A percentile compares a stretch with the other conserved stretches of the same genome.
Evolutionary conservation across 495 filamentous ascomycete genomes (phyloP).

Genomic region (Neurospora sp.): DNA sequence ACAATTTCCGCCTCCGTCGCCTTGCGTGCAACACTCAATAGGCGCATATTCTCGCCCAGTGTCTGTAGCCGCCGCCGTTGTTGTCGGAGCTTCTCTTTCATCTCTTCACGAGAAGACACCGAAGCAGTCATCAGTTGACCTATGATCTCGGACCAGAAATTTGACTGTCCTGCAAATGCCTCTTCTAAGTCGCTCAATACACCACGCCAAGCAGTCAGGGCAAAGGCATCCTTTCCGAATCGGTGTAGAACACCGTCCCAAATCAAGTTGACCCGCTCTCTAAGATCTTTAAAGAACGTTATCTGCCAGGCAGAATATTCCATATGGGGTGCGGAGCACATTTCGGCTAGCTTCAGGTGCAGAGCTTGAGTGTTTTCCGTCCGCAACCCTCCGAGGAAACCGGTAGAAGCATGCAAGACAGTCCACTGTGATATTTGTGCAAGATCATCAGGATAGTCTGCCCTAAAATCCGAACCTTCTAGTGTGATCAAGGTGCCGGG

Average conservation of each 20-base stretch:
- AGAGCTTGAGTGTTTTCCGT: neutral
- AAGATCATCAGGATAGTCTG: neutral
- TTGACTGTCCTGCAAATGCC: neutral
- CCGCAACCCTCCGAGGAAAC: neutral
- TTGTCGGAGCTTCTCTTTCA: neutral
- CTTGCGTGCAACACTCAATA: neutral
- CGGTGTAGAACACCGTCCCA: neutral
- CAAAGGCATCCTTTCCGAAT: neutral
- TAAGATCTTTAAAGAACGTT: neutral
- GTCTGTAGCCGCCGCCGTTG: neutral
- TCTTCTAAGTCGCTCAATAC: neutral
- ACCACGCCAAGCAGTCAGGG: neutral
- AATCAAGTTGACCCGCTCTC: neutral
- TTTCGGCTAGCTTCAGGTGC: neutral
- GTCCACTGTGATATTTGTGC: neutral
- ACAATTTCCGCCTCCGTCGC: neutral
- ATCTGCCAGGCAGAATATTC: neutral
- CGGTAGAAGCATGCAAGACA: neutral
- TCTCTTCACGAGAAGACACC: neutral
- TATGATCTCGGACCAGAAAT: neutral
- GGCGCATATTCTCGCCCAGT: neutral
- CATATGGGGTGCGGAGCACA: neutral
- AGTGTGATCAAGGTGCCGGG: neutral
- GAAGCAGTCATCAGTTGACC: neutral
- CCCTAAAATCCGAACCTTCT: neutral